A percentile compares a stretch with the other conserved stretches of the same genome.
These are phyloP conservation scores for Synchytrium microbalum DNA, from an alignment of 371 early-diverging fungal genomes.

Conservation along the genomic window DNA sequence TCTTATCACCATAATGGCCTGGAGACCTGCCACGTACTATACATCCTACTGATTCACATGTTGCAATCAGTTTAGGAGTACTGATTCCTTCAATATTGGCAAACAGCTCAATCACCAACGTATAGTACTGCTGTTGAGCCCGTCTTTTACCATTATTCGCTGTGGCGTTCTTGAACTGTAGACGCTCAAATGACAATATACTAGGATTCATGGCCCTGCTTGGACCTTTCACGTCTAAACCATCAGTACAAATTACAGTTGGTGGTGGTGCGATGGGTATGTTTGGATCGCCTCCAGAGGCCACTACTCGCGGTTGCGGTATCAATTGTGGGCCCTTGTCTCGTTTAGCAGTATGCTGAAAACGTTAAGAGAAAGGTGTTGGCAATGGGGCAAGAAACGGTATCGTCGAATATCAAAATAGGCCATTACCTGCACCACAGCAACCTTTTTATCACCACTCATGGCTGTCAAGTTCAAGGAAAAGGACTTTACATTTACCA, in stretches of 20 bases:
- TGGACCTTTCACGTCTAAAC: too few species aligned
- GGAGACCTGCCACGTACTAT: slow-evolving; percentile 85
- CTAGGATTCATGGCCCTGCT: slow-evolving; percentile 8
- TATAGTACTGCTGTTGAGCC: slow-evolving; percentile 82
- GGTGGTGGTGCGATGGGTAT: too few species aligned
- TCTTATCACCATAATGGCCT: slow-evolving; percentile 54
- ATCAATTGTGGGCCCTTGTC: slow-evolving; percentile 84
- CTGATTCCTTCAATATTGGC: slow-evolving; percentile 34
- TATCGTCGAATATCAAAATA: too few species aligned
- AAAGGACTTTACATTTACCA: background rate
- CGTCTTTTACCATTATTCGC: slow-evolving; percentile 79
- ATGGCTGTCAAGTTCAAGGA: too few species aligned
- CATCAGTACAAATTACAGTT: too few species aligned
- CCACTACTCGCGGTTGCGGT: slow-evolving; percentile 29
- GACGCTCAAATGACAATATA: slow-evolving; percentile 68
- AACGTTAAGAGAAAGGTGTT: too few species aligned
- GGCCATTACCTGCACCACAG: too few species aligned
- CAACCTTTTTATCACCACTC: too few species aligned
- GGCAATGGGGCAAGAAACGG: too few species aligned
- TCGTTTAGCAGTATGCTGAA: slow-evolving; percentile 92
- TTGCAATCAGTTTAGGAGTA: slow-evolving; percentile 50
- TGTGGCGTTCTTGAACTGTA: slow-evolving; percentile 85
- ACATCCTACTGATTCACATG: slow-evolving; percentile 57
- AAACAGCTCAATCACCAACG: slow-evolving; percentile 57
- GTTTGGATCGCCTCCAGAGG: background rate